Conservation (phyloP, 768 basidiomycete genomes). For the Lactarius akahatsu region DNA sequence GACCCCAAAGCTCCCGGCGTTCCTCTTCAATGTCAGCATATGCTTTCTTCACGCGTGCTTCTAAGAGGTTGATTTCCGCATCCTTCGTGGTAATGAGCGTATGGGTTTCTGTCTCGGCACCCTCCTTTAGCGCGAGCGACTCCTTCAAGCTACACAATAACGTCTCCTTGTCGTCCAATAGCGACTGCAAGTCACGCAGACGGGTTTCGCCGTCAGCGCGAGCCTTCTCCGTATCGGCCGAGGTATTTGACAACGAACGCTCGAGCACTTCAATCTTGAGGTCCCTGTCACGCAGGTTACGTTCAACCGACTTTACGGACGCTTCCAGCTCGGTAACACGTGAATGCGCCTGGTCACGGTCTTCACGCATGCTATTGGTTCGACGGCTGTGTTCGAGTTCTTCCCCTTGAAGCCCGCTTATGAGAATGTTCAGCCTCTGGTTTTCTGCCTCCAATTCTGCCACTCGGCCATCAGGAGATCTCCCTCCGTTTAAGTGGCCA, state of each 20-base stretch:
- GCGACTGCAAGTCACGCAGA: slow-evolving; percentile 44
- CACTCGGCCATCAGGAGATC: slow-evolving; percentile 48
- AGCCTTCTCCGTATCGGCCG: slow-evolving; percentile 46
- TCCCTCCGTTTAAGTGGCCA: slow-evolving; percentile 24
- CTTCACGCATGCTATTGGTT: slow-evolving; percentile 39
- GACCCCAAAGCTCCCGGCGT: slow-evolving; percentile 60
- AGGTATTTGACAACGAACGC: slow-evolving; percentile 39
- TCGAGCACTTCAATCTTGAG: slow-evolving; percentile 49
- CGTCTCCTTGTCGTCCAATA: slow-evolving; percentile 45
- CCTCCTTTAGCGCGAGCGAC: slow-evolving; percentile 52
- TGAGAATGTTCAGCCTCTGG: slow-evolving; percentile 43
- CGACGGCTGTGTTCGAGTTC: slow-evolving; percentile 25
- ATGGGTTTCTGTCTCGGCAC: slow-evolving; percentile 49
- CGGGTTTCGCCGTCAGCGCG: slow-evolving; percentile 47
- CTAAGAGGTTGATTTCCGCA: slow-evolving; percentile 57
- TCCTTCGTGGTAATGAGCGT: slow-evolving; percentile 55
- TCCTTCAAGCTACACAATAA: slow-evolving; percentile 52
- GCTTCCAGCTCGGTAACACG: slow-evolving; percentile 46
- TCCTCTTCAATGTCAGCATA: slow-evolving; percentile 55
- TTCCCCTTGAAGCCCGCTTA: slow-evolving; percentile 25
- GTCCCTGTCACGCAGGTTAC: slow-evolving; percentile 45
- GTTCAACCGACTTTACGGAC: slow-evolving; percentile 43
- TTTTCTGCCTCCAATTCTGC: slow-evolving; percentile 72
- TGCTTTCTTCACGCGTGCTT: slow-evolving; percentile 46
- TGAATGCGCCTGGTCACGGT: slow-evolving; percentile 44